Evolutionary conservation across 2,329 filamentous ascomycete genomes (phyloP), one percentile per base, ranked within the genome.

Genomic region (Coleophoma crateriformis): DNA sequence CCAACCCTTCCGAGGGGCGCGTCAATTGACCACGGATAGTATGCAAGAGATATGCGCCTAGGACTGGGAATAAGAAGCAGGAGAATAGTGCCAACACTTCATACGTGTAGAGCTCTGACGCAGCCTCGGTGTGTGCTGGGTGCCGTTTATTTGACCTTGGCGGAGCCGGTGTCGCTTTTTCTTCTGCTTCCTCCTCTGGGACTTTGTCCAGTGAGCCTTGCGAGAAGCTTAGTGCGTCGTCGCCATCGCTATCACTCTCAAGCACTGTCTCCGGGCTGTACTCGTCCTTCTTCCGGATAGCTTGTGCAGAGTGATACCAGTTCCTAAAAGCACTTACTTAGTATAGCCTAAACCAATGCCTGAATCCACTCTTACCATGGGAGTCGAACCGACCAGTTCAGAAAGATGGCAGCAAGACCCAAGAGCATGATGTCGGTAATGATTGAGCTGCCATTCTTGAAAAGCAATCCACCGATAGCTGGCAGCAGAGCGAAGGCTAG

Each of bases 331-430:
- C 17, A 54, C 40, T 19, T 27, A 10, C 27, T 27, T 27, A 27
- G 27, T 10, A 7, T 27, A 27, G 27, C 8, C 27, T 27, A 27
- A 27, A 90, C 87, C 87, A 90, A 47, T 81, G 75, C 82, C 82
- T 85, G 44, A 27, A 8, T 33, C 33, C 17, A 54, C 41, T 46
- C 78, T 64, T 72, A 91, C 91, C 92, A 97, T 59, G 92, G 92
- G 57, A 94, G 75, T 49, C 89, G 85, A 40, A 96, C 86, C 45
- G 88, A 91, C 89, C 90, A 96, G 65, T 96, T 91, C 54, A 97
- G 73, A 61, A 96, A 95, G 41, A 96, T 78, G 4, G 86, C 88
- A 2, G 88, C 88, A 53, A 97, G 68, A 3, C 79, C 82, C 33
- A 97, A 71, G 33, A 97, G 74, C 59, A 94, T 85, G 27, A 95